Conservation (phyloP, 1,139 yeast species). For the Yamadazyma mexicana region DNA sequence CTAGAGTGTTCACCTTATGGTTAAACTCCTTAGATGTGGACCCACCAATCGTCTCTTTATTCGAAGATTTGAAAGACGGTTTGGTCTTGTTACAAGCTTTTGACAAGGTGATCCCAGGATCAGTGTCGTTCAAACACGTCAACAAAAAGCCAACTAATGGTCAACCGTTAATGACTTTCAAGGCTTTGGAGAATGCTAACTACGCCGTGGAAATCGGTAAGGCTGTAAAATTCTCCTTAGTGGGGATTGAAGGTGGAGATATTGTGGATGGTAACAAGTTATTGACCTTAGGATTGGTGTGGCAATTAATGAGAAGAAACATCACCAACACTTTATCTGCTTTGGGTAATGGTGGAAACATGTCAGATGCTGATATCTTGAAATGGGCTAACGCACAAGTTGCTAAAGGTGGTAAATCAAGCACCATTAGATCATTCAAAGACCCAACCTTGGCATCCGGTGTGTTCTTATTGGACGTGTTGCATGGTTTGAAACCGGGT, state of each 20-base stretch:
- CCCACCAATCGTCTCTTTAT: slow-evolving; percentile 87
- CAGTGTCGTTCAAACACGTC: slow-evolving; percentile 76
- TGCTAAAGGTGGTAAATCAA: slow-evolving; percentile 73
- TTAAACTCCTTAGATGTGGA: slow-evolving; percentile 93
- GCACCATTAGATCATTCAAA: slow-evolving; percentile 76
- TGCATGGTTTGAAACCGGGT: slow-evolving; percentile 94
- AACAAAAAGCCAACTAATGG: slow-evolving; percentile 80
- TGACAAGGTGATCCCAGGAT: slow-evolving; percentile 93
- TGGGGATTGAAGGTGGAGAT: slow-evolving; percentile 98
- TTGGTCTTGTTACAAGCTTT: slow-evolving; percentile 85
- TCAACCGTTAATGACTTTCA: slow-evolving; percentile 77
- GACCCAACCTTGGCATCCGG: slow-evolving; percentile 77
- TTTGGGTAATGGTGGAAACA: slow-evolving; percentile 58
- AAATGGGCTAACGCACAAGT: slow-evolving; percentile 92
- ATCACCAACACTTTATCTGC: slow-evolving; percentile 79
- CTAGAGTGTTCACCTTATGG: slow-evolving; percentile 97
- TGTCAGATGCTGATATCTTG: slow-evolving; percentile 82
- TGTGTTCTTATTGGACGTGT: slow-evolving; percentile 81
- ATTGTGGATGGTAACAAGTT: slow-evolving; percentile 92
- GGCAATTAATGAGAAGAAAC: slow-evolving; percentile 99
- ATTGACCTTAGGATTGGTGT: slow-evolving; percentile 89
- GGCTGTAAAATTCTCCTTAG: slow-evolving; percentile 86
- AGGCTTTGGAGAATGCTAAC: slow-evolving; percentile 93
- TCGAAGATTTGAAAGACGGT: slow-evolving; percentile 96
- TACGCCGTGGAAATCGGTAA: slow-evolving; percentile 96